Evolutionary conservation across 1,284 basidiomycete species (phyloP), one percentile per base, ranked within the genome.

Genomic region (Papiliotrema terrestris): DNA sequence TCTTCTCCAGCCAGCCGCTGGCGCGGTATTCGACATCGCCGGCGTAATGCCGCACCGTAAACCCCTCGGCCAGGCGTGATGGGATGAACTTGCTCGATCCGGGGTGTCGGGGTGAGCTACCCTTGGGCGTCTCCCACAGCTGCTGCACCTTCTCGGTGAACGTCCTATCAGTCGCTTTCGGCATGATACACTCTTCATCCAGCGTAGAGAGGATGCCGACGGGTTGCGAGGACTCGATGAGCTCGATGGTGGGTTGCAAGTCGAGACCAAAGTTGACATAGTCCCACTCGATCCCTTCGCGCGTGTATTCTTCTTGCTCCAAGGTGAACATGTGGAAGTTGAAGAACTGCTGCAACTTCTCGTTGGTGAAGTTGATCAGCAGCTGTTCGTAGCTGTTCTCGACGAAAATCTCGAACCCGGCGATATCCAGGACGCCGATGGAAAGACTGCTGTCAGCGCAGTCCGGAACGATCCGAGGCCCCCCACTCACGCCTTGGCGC

Each of bases 311-410:
- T 73, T 99, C 95, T 75, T 99, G 96, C 79, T 99, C 96, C 39
- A 98, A 84, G 14, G 97, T 93, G 75, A 99, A 98, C 96, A 98
- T 98, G 77, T 98, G 96, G 76, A 98, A 93, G 72, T 98, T 99
- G 84, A 97, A 97, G 79, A 94, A 96, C 71, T 77, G 62, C 42
- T 71, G 67, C 72, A 97, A 83, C 71, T 88, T 93, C 81, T 97
- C 93, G 79, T 98, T 98, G 43, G 96, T 98, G 72, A 92, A 97
- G 74, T 99, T 99, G 84, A 99, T 99, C 67, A 96, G 85, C 23
- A 99, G 83, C 76, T 99, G 96, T 71, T 99, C 96, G 75, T 98
- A 99, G 14, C 88, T 88, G 73, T 94, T 94, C 51, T 71, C 67
- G n/a, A 63, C 70, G 58, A 84, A 78, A 69, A 98, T 98, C 75